Base-by-base conservation (phyloP, 805 yeast genomes). In the Wickerhamiella spandovensis region DNA sequence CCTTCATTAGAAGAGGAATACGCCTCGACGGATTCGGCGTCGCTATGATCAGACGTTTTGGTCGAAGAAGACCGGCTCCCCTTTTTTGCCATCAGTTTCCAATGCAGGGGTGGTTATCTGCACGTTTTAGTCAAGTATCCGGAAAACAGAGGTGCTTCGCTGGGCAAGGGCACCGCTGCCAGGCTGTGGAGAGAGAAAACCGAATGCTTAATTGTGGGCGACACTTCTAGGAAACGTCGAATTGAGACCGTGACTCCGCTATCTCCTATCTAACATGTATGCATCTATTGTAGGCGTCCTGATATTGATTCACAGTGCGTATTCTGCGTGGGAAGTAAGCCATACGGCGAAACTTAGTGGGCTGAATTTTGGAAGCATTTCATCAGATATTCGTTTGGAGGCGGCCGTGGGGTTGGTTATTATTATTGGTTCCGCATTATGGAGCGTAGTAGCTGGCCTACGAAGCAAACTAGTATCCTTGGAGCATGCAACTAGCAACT, bases 401-500 rank as follows among this genome's bases (percentile, higher is more conserved):
- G 70, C 77, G 1, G 46, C 71, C 1, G 38, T 74, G 5, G 81
- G 81, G 1, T 65, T 78, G 6, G 51, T 72, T 1, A 43, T 77
- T 15, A 57, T 75, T 5, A 54, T 74, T 15, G 53, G 69, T 20
- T 67, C 66, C 9, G 59, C 69, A 10, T 56, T 63, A 10, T 56
- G 71, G 32, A 44, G 50, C 15, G 68, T 65, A 7, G 58, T 58
- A 8, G 58, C 66, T 23, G 57, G 59, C 47, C 67, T 80, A 56
- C 69, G 69, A 48, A 77, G 77, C 8, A 72, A 80, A 22, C 64
- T 59, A n/a, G 68, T 72, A 67, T 68, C 65, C 51, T 67, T 74
- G 48, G 78, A 82, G 8, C 72, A 75, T 43, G 63, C 65, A 17
- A 71, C 72, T 46, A 64, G 69, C 24, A 79, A 81, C 53, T 61